Evolutionary conservation across 1,284 basidiomycete species (phyloP).

Genomic region (Cryptococcus sp.): DNA sequence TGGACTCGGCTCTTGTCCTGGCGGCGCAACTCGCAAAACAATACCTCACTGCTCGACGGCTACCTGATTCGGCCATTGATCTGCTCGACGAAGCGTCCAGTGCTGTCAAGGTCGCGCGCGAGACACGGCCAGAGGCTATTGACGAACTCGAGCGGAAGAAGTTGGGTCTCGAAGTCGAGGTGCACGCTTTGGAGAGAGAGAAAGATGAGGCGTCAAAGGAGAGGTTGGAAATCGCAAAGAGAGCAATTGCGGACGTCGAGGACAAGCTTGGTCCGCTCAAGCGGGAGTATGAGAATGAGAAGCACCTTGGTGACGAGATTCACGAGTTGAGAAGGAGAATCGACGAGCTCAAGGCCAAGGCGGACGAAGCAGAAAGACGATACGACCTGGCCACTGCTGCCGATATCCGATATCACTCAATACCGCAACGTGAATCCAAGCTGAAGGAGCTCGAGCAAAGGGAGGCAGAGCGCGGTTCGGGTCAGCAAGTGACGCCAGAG

Average conservation of each 20-base stretch:
- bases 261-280: conserved; percentile 87
- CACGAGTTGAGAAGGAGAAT: conserved; percentile 77
- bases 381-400: conserved; percentile 82
- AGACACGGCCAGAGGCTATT: conserved; percentile 92
- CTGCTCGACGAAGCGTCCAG: conserved; percentile 83
- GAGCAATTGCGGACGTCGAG: conserved; percentile 80
- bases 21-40: conserved; percentile 93
- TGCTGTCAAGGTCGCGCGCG: conserved; percentile 82
- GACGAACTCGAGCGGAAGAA: conserved; percentile 91
- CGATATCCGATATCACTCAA: conserved; percentile 87
- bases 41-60: conserved; percentile 80
- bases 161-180: conserved; percentile 91
- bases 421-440: conserved; percentile 83
- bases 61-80: conserved; percentile 91
- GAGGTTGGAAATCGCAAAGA: conserved; percentile 73
- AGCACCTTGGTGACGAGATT: conserved; percentile 81
- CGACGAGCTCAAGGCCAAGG: conserved; percentile 89
- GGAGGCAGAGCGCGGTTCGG: conserved; percentile 54
- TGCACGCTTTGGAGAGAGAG: conserved; percentile 90
- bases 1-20: conserved; percentile 84
- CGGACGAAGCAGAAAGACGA: conserved; percentile 89
- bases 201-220: conserved; percentile 91
- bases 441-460: conserved; percentile 61
- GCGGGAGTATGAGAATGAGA: conserved; percentile 87
- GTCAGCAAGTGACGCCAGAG: conserved; percentile 54